Conservation (phyloP, 2,329 filamentous ascomycete genomes). For the Ophiosphaerella herpotricha region DNA sequence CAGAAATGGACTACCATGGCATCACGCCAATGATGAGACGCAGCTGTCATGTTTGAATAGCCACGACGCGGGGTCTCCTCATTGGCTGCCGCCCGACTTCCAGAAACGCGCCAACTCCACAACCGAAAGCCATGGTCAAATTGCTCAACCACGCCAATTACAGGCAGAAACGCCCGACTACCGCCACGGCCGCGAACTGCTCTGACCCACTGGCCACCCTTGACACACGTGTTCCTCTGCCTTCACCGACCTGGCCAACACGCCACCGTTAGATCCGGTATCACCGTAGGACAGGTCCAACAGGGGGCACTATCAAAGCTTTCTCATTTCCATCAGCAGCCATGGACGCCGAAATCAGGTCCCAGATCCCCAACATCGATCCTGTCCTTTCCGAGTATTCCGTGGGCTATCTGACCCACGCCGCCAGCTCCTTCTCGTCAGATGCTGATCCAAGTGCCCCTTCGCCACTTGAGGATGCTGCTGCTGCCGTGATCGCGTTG, state of each 20-base stretch:
- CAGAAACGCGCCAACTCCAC: conserved; percentile 24
- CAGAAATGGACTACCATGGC: neutral
- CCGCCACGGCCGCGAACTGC: conserved; percentile 15
- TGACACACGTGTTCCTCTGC: conserved; percentile 19
- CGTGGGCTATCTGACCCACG: conserved; percentile 91
- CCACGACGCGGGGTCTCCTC: conserved; percentile 7
- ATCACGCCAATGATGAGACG: neutral
- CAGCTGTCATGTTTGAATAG: conserved; percentile 13
- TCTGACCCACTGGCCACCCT: conserved; percentile 3
- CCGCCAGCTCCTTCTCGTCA: conserved; percentile 78
- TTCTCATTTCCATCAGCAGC: conserved; percentile 13
- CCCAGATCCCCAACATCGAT: conserved; percentile 84
- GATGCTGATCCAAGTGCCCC: conserved; percentile 71
- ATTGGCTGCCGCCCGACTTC: conserved; percentile 27
- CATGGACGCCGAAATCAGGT: conserved; percentile 89
- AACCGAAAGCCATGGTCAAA: conserved; percentile 21
- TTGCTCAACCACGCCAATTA: conserved; percentile 23
- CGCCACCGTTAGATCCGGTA: conserved; percentile 25
- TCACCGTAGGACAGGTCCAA: conserved; percentile 18
- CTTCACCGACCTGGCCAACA: conserved; percentile 17
- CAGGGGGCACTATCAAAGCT: conserved; percentile 16
- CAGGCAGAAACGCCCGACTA: conserved; percentile 22
- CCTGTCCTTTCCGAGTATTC: conserved; percentile 90
- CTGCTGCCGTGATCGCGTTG: conserved; percentile 81
- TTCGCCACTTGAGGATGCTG: conserved; percentile 83